Evolutionary conservation across 768 basidiomycete species (phyloP).

Genomic region (Trametes elegans): DNA sequence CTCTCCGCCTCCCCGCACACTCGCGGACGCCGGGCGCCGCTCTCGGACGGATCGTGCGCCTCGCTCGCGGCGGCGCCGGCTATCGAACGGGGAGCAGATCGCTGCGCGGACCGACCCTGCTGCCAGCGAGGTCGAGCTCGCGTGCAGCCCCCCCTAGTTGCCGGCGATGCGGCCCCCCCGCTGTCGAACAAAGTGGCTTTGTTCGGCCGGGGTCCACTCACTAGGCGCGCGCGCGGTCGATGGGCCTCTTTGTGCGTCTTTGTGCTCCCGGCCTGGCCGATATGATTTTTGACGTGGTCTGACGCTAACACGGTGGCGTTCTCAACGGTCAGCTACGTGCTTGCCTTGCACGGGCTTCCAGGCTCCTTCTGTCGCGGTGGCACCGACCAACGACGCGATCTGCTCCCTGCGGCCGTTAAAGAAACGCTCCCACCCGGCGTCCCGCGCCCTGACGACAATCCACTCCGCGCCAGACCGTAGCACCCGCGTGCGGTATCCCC

Average conservation of each 20-base stretch:
- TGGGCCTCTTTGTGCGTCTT: neutral
- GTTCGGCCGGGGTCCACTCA: neutral
- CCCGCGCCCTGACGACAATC: conserved; percentile 8
- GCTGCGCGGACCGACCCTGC: no score
- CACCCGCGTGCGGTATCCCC: neutral
- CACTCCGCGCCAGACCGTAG: no score
- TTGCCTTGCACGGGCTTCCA: no score
- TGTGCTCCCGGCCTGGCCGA: neutral
- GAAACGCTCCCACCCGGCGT: conserved; percentile 6
- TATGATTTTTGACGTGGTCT: neutral
- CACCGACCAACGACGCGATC: neutral
- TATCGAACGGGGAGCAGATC: neutral
- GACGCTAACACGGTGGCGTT: neutral
- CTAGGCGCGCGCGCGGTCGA: neutral
- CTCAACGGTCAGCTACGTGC: neutral
- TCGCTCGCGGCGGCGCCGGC: neutral
- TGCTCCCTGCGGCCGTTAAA: neutral
- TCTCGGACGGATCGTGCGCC: neutral
- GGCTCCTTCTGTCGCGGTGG: neutral
- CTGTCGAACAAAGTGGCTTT: neutral
- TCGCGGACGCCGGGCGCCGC: neutral
- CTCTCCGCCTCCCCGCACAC: neutral
- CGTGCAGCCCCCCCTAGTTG: no score
- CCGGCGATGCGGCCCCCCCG: neutral
- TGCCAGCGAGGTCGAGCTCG: no score